phyloP scores from a whole-genome alignment of 129 eudicot species.

The Deinandra increscens region DNA sequence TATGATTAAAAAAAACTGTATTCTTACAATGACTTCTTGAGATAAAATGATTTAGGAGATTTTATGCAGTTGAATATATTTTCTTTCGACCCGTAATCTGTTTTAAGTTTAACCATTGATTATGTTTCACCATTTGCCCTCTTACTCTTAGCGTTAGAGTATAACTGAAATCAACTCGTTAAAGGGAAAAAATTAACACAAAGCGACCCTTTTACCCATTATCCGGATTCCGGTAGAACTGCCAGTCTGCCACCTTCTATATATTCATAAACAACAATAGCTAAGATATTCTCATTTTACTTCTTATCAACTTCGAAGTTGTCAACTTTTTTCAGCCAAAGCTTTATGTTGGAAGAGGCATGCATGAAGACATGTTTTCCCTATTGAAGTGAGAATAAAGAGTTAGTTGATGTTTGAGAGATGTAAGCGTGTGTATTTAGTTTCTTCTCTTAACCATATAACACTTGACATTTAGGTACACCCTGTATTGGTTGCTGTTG shows the following conservation, averaged over 20 bases:
- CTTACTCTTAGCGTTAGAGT: background rate
- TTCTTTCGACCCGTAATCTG: too few relatives aligned
- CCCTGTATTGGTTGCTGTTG: slow-evolving; percentile 83
- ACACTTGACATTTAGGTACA: slow-evolving; percentile 55
- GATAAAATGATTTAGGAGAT: background rate
- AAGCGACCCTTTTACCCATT: background rate
- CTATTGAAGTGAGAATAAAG: slow-evolving; percentile 75
- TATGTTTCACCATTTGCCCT: background rate
- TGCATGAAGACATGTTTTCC: slow-evolving; percentile 97
- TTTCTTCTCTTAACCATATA: slow-evolving; percentile 10
- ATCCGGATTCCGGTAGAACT: background rate
- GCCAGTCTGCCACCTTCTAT: background rate
- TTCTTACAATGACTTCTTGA: background rate
- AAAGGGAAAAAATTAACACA: background rate
- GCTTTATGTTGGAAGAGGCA: slow-evolving; percentile 95
- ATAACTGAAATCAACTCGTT: background rate
- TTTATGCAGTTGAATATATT: background rate
- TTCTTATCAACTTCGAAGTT: slow-evolving; percentile 23
- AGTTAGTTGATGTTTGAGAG: slow-evolving; percentile 5
- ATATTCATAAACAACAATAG: background rate
- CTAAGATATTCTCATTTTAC: background rate
- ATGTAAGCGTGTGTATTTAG: background rate
- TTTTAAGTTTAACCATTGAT: background rate
- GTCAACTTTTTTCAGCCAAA: slow-evolving; percentile 70
- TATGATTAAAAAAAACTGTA: background rate